Evolutionary conservation across 345 rosid genomes (phyloP).

Genomic region (Moringa oleifera): DNA sequence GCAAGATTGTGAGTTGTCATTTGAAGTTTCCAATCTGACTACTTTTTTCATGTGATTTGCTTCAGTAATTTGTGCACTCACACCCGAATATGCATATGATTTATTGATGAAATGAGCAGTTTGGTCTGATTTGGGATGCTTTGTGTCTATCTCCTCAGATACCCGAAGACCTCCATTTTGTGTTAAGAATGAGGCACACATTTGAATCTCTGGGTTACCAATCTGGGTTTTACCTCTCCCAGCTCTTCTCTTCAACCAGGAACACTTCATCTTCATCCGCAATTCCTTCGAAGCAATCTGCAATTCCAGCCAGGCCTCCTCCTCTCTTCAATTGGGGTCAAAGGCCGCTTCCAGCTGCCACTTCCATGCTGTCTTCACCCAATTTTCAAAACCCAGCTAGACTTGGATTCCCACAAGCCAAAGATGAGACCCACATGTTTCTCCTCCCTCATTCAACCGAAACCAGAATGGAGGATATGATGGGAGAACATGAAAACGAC

Average conservation of each 20-base stretch:
- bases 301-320: constrained; percentile 54
- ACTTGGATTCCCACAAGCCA: constrained; percentile 51
- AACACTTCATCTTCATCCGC: constrained; percentile 44
- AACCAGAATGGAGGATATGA: constrained; percentile 43
- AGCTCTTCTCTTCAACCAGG: constrained; percentile 72
- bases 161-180: constrained; percentile 97
- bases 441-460: constrained; percentile 49
- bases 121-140: not conserved
- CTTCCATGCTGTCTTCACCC: constrained; percentile 58
- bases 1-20: constrained; percentile 76
- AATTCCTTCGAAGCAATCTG: constrained; percentile 49
- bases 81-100: too few species aligned
- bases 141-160: constrained; percentile 36
- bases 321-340: constrained; percentile 61
- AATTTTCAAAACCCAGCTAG: constrained; percentile 54
- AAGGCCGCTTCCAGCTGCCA: constrained; percentile 41
- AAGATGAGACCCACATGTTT: constrained; percentile 71
- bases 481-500: constrained; percentile 69
- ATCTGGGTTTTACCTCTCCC: constrained; percentile 90
- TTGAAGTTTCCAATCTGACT: not conserved
- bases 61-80: too few species aligned
- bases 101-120: constrained; percentile 1
- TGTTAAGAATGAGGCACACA: constrained; percentile 89
- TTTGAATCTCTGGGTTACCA: constrained; percentile 93
- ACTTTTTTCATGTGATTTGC: not conserved